Conservation (phyloP, 2,329 filamentous ascomycete species). For the Corniculantispora saksenae region DNA sequence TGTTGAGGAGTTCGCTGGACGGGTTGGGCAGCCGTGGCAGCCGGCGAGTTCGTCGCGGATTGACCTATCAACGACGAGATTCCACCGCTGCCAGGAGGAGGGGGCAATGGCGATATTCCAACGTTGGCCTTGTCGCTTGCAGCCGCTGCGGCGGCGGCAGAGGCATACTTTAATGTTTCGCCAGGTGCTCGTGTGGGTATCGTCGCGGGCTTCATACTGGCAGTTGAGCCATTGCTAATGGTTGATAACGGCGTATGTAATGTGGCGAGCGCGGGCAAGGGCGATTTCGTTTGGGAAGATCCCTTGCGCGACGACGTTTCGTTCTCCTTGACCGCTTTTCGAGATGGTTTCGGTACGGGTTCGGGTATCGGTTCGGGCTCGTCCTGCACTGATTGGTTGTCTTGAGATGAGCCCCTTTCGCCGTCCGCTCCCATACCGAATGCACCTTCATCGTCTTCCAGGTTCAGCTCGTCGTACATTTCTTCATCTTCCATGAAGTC, state of each 20-base stretch:
- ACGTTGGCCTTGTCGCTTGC: conserved; percentile 84
- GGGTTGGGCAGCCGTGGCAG: conserved; percentile 48
- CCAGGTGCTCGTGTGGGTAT: conserved; percentile 81
- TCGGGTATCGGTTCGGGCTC: conserved; percentile 61
- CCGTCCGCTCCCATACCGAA: conserved; percentile 80
- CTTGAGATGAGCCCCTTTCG: conserved; percentile 92
- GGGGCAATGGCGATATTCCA: conserved; percentile 89
- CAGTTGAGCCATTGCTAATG: conserved; percentile 60
- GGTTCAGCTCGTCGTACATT: conserved; percentile 91
- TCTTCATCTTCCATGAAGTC: conserved; percentile 94
- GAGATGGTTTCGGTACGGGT: conserved; percentile 44
- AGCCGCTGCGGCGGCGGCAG: conserved; percentile 89
- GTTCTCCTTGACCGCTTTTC: conserved; percentile 63
- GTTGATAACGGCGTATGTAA: conserved; percentile 73
- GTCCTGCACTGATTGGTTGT: conserved; percentile 88
- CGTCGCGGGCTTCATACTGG: conserved; percentile 88
- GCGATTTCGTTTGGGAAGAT: conserved; percentile 91
- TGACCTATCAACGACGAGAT: conserved; percentile 46
- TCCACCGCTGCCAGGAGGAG: conserved; percentile 69
- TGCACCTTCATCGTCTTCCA: conserved; percentile 87
- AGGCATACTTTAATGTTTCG: conserved; percentile 94
- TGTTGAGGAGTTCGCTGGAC: conserved; percentile 32
- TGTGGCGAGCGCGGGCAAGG: conserved; percentile 87
- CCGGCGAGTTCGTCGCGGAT: conserved; percentile 36
- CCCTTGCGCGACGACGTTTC: conserved; percentile 61